Conservation (phyloP, 2,329 filamentous ascomycete species). For the Aspergillus cejpii region DNA sequence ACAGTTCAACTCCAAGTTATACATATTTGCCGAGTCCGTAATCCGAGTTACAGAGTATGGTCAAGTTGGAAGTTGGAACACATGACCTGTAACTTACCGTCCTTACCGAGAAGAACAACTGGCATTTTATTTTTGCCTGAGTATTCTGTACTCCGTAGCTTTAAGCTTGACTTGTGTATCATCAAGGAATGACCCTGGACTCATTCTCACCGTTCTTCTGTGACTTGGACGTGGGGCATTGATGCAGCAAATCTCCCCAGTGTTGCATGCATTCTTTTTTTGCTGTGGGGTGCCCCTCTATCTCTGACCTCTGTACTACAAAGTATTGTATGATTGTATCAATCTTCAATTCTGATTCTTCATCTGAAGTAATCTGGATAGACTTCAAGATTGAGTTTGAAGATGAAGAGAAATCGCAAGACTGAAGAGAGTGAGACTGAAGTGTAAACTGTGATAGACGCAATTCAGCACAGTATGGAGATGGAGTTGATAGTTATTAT, state of each 20-base stretch:
- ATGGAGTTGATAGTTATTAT: too few species aligned
- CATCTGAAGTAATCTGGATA: too few species aligned
- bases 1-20: too few species aligned
- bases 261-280: constrained; percentile 13
- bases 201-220: constrained; percentile 16
- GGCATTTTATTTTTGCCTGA: constrained; percentile 1
- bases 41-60: constrained; percentile 2
- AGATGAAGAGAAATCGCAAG: neutral
- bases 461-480: too few species aligned
- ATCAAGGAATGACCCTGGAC: constrained; percentile 9
- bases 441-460: too few species aligned
- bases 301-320: too few species aligned
- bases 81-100: constrained; percentile 9
- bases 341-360: too few species aligned
- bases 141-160: too few species aligned
- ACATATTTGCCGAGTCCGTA: constrained; percentile 9
- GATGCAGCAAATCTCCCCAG: constrained; percentile 4
- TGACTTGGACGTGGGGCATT: constrained; percentile 9
- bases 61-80: too few species aligned
- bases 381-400: neutral
- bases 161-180: neutral
- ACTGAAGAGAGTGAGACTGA: too few species aligned
- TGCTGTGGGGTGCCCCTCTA: neutral
- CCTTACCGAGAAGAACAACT: constrained; percentile 9
- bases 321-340: too few species aligned